phyloP scores from a whole-genome alignment of 208 protist species.

The Trypanosoma scelopori region DNA sequence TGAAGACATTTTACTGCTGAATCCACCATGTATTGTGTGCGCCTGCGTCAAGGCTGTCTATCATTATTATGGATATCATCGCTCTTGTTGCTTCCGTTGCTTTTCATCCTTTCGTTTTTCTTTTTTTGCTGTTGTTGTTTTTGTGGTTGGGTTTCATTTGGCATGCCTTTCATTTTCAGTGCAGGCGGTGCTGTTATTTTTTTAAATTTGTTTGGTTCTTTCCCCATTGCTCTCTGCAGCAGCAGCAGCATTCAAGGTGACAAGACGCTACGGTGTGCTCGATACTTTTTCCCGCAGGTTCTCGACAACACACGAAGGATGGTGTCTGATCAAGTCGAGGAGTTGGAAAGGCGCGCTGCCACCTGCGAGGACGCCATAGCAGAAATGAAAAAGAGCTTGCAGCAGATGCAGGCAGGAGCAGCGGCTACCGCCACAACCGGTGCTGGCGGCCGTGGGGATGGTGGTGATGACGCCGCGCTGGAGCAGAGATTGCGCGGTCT shows the following conservation, averaged over 20 bases:
- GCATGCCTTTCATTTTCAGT: too few species aligned
- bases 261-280: constrained; percentile 21
- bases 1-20: constrained; percentile 8
- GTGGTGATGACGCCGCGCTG: constrained; percentile 20
- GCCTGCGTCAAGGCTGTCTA: not conserved
- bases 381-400: constrained; percentile 37
- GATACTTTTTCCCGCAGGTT: not conserved
- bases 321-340: constrained; percentile 21
- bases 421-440: constrained; percentile 2
- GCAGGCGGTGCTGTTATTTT: constrained; percentile 20
- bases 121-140: too few species aligned
- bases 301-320: constrained; percentile 10
- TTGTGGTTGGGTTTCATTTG: too few species aligned
- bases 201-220: too few species aligned
- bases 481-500: constrained; percentile 52
- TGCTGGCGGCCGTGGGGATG: too few species aligned
- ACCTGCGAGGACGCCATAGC: constrained; percentile 50
- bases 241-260: not conserved
- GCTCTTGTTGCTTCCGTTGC: too few species aligned
- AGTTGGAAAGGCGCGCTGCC: constrained; percentile 57
- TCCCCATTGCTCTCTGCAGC: too few species aligned
- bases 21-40: not conserved
- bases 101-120: too few species aligned
- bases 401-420: not conserved
- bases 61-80: too few species aligned